A percentile compares a stretch with the other conserved stretches of the same genome.
Evolutionary conservation across 2,329 filamentous ascomycete genomes (phyloP).

Genomic region (Thermomyces lanuginosus): DNA sequence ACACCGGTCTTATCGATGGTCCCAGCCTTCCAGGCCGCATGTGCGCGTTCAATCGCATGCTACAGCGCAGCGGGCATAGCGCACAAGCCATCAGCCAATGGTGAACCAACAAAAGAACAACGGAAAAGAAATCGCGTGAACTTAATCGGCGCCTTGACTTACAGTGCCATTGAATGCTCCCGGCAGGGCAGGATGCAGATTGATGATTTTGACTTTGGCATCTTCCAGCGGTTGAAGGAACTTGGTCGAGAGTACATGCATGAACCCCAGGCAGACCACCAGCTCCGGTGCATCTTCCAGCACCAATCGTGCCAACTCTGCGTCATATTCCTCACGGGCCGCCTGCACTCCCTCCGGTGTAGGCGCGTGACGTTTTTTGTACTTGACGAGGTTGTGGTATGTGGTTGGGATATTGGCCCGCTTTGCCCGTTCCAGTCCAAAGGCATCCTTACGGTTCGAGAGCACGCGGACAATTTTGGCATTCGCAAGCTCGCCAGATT

Average conservation of each 20-base stretch:
- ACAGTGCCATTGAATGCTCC: slow-evolving; percentile 59
- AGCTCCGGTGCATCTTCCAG: slow-evolving; percentile 51
- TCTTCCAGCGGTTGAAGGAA: slow-evolving; percentile 54
- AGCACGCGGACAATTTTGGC: slow-evolving; percentile 47
- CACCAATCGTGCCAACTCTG: slow-evolving; percentile 53
- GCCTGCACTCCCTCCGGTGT: slow-evolving; percentile 33
- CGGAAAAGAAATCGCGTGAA: slow-evolving; percentile 1
- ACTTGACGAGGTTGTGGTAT: slow-evolving; percentile 67
- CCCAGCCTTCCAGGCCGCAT: slow-evolving; percentile 52
- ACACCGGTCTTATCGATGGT: slow-evolving; percentile 56
- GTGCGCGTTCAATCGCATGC: slow-evolving; percentile 62
- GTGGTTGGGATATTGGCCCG: slow-evolving; percentile 50
- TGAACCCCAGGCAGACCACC: slow-evolving; percentile 71
- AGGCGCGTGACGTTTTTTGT: slow-evolving; percentile 52
- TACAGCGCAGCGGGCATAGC: slow-evolving; percentile 5
- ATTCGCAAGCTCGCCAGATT: slow-evolving; percentile 31
- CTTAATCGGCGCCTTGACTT: too few species aligned
- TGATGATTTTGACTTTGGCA: slow-evolving; percentile 54
- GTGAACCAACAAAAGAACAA: background rate
- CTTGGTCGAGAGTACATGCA: slow-evolving; percentile 58
- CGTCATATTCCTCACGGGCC: slow-evolving; percentile 55
- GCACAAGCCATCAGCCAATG: background rate
- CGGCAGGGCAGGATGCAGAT: slow-evolving; percentile 61
- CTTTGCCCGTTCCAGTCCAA: slow-evolving; percentile 45
- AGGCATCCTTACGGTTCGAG: slow-evolving; percentile 48